Base-by-base conservation (phyloP, 1,139 yeast genomes). In the Pichia sorboxylosa region DNA sequence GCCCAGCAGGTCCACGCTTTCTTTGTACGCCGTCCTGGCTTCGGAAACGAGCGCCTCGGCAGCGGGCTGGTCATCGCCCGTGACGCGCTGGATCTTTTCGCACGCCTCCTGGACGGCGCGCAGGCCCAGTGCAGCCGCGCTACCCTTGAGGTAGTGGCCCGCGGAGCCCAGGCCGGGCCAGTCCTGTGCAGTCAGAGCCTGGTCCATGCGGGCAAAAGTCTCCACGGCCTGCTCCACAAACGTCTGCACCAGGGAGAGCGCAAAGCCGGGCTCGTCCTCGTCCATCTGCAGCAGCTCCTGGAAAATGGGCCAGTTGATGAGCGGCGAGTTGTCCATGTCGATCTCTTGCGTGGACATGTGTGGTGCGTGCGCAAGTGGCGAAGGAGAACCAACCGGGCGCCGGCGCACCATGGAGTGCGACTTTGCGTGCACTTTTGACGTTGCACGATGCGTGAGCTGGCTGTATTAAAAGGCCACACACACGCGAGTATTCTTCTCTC, bases 61-160 rank as follows among this genome's bases (percentile, higher is more conserved):
- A 4, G 51, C 46, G 14, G 41, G 39, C 29, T 52, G 58, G 38
- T 58, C 62, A 40, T 61, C 59, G 46, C 69, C 75, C 39, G 62
- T 64, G 38, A 65, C 63, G 54, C 87, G 84, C 56, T 90, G 98
- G 43, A 90, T 85, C 47, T 90, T 66, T 55, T 87, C 98, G 58
- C 98, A 90, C 46, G 84, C 81, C 49, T 73, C 69, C 41, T 90
- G 83, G 35, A 90, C 81, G 42, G 76, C 73, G 28, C 72, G 72
- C 36, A 90, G 65, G 1, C 98, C 98, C 39, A 92, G 63, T 1
- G 96, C 92, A 3, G 97, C 95, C 1, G 97, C 93, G 9, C 93
- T 79, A 28, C 98, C 98, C 55, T 92, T 92, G 41, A 90, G 64
- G 54, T 83, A 90, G 54, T 90, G 98, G 17, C 98, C 98, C 43